Conservation (phyloP, 164 flowering plant genomes). For the Chimonanthus salicifolius region DNA sequence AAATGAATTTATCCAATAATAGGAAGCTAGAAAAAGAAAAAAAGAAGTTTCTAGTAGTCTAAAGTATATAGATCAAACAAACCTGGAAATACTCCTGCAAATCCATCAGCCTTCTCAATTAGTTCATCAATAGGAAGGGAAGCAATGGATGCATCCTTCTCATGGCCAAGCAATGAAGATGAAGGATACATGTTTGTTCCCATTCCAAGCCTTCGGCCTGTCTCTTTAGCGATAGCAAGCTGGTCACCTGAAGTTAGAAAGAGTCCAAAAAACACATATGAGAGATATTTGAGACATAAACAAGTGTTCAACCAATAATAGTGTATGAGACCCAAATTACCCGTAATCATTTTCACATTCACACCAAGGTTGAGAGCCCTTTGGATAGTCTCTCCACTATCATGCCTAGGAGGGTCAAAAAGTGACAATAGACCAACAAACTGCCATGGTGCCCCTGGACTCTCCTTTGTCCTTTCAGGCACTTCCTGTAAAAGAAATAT, state of each 20-base stretch:
- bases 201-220: constrained; percentile 42
- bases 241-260: constrained; percentile 26
- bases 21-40: background rate
- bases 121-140: constrained; percentile 33
- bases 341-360: constrained; percentile 36
- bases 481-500: constrained; percentile 21
- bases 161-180: constrained; percentile 26
- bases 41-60: background rate
- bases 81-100: constrained; percentile 39
- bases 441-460: constrained; percentile 32
- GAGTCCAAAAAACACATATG: background rate
- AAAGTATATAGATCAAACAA: background rate
- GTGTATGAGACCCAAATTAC: constrained; percentile 5
- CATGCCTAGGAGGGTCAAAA: constrained; percentile 35
- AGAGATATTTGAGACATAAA: no score
- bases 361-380: constrained; percentile 35
- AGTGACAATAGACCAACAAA: constrained; percentile 36
- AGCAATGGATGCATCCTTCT: constrained; percentile 30
- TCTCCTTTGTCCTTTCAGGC: constrained; percentile 29
- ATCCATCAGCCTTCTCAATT: constrained; percentile 44
- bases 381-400: constrained; percentile 30
- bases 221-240: constrained; percentile 38
- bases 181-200: constrained; percentile 44
- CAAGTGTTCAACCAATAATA: background rate
- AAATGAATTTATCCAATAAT: background rate